These are phyloP conservation scores for Sporothrix pallida DNA, from an alignment of 2,329 filamentous ascomycete genomes.

Conservation along the genomic window DNA sequence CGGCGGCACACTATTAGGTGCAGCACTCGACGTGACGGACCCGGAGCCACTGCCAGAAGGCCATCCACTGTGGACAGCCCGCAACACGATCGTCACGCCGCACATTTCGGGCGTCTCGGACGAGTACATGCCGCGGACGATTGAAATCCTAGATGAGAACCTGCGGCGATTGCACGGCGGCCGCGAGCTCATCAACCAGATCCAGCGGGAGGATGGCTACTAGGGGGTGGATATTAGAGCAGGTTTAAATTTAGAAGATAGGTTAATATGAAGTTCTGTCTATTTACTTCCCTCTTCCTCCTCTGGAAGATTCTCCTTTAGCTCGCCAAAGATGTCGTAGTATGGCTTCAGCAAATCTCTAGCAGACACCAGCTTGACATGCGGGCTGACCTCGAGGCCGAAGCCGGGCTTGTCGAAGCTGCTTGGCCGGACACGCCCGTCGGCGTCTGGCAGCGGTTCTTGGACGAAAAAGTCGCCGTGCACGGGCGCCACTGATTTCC, in stretches of 20 bases:
- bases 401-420: constrained; percentile 90
- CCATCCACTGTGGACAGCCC: constrained; percentile 70
- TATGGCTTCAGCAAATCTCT: constrained; percentile 71
- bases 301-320: constrained; percentile 24
- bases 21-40: constrained; percentile 78
- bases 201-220: constrained; percentile 36
- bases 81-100: constrained; percentile 69
- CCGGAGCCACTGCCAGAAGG: constrained; percentile 75
- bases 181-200: constrained; percentile 34
- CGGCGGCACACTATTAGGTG: constrained; percentile 57
- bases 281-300: background rate
- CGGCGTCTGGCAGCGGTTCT: constrained; percentile 78
- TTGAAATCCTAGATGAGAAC: constrained; percentile 52
- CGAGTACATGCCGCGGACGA: constrained; percentile 49
- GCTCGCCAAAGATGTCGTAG: constrained; percentile 30
- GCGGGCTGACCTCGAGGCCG: constrained; percentile 83
- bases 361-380: constrained; percentile 80
- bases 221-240: background rate
- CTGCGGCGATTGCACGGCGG: constrained; percentile 40
- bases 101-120: constrained; percentile 53
- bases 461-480: constrained; percentile 91
- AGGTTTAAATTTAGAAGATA: no score
- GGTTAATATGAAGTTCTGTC: background rate
- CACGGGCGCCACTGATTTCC: constrained; percentile 85
- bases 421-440: constrained; percentile 78